Evolutionary conservation across 768 basidiomycete species (phyloP), one percentile per base, ranked within the genome.

Genomic region (Myochromella boudieri): DNA sequence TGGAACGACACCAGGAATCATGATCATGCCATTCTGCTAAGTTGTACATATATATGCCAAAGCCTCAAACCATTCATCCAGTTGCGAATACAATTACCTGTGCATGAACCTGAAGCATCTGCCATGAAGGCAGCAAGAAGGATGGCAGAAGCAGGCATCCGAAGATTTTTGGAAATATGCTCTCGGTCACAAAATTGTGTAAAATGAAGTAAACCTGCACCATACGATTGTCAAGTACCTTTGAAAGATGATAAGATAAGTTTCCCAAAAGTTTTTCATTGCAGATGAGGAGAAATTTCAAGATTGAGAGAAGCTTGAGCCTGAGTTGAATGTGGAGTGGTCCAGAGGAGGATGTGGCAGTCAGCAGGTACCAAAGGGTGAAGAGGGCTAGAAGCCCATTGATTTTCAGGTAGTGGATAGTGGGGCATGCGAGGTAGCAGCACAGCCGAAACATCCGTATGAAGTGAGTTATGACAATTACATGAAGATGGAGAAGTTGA

Each of bases 101-200:
- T 38, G 2, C n/a, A 14, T 0, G 39, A 29, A 1, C 55, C 50
- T 0, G 36, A 24, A 3, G 40, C 43, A 0, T 40, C 38, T 10
- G 65, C 56, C 0, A 61, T 32, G 24, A 68, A 70, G 3, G 54
- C 48, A 1, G 54, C 24, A 1, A 68, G 44, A 4, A 68, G 49
- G 7, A 46, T 18, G 3, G 55, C 42, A 4, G 45, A 51, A 0
- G 56, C 65, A 2, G 57, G 64, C 53, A 61, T 64, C 10, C 43
- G 59, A 1, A 12, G 14, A 4, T 11, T 32, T 37, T 67, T 59
- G 0, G 66, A 46, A 12, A 66, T 56, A 2, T 27, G 1, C 0
- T 49, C 15, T 1, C 28, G 17, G 31, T 70, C 59, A 22, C 68
- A 68, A 32, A 62, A 68, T 31, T 68, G 63, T 0, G 52, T 60